These are phyloP conservation scores for Colletotrichum sp. DNA, from an alignment of 2,329 filamentous ascomycete species.

Conservation along the genomic window DNA sequence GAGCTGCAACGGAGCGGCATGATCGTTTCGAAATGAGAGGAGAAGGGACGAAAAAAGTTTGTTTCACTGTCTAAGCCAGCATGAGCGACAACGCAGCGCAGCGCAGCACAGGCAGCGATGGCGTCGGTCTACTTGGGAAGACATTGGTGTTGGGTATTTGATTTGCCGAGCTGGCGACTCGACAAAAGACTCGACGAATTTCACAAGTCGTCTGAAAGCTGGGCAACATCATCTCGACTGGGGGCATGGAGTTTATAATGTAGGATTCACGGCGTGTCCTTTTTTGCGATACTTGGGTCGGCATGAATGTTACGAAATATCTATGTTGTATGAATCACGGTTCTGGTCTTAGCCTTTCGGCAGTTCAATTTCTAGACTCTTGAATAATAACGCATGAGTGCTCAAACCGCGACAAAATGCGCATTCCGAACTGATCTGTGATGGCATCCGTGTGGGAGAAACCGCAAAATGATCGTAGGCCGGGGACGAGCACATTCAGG, in stretches of 20 bases:
- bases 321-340: neutral
- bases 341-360: neutral
- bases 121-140: neutral
- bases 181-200: neutral
- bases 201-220: neutral
- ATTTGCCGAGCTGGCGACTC: neutral
- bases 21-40: neutral
- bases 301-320: neutral
- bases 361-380: neutral
- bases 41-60: neutral
- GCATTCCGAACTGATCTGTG: neutral
- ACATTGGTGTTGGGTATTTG: neutral
- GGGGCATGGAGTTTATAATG: slow-evolving; percentile 1
- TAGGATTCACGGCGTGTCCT: neutral
- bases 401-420: neutral
- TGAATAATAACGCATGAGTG: neutral
- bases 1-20: neutral
- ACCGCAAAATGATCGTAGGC: neutral
- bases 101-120: neutral
- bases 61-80: neutral
- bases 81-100: neutral
- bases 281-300: neutral
- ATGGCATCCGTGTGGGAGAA: neutral
- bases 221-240: neutral
- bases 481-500: neutral